A percentile compares a stretch with the other conserved stretches of the same genome.
Conservation (phyloP, 1,139 yeast genomes). For the Blastobotrys malaysiensis region DNA sequence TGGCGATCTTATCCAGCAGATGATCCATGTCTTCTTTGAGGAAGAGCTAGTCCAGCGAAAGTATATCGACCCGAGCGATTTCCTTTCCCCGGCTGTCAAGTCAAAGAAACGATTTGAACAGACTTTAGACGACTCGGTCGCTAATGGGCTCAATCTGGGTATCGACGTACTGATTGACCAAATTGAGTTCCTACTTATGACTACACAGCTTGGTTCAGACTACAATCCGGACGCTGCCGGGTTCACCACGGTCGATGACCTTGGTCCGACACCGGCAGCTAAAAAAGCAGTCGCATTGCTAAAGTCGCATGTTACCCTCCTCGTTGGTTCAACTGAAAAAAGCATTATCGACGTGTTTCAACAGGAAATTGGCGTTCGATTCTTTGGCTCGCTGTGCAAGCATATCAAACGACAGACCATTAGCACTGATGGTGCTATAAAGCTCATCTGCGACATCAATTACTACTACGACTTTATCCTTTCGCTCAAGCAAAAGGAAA, state of each 20-base stretch:
- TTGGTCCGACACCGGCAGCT: slow-evolving; percentile 76
- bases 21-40: slow-evolving; percentile 85
- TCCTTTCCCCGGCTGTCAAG: slow-evolving; percentile 73
- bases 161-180: slow-evolving; percentile 83
- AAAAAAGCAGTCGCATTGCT: slow-evolving; percentile 54
- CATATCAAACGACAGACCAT: slow-evolving; percentile 63
- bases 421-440: slow-evolving; percentile 78
- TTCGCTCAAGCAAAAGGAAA: slow-evolving; percentile 59
- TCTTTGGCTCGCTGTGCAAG: slow-evolving; percentile 71
- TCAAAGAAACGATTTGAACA: slow-evolving; percentile 76
- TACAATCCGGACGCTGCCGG: slow-evolving; percentile 37
- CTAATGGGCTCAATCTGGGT: slow-evolving; percentile 86
- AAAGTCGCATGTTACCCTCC: slow-evolving; percentile 65
- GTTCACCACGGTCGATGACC: slow-evolving; percentile 14
- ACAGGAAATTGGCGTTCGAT: slow-evolving; percentile 86
- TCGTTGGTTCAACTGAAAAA: slow-evolving; percentile 82
- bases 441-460: slow-evolving; percentile 54
- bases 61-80: slow-evolving; percentile 67
- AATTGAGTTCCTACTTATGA: slow-evolving; percentile 49
- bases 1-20: slow-evolving; percentile 88
- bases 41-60: slow-evolving; percentile 67
- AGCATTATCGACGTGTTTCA: slow-evolving; percentile 87
- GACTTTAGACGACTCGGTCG: slow-evolving; percentile 80
- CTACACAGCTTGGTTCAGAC: slow-evolving; percentile 50
- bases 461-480: slow-evolving; percentile 65